These are phyloP conservation scores for Citrus inodora DNA, from an alignment of 345 rosid species.

Conservation along the genomic window DNA sequence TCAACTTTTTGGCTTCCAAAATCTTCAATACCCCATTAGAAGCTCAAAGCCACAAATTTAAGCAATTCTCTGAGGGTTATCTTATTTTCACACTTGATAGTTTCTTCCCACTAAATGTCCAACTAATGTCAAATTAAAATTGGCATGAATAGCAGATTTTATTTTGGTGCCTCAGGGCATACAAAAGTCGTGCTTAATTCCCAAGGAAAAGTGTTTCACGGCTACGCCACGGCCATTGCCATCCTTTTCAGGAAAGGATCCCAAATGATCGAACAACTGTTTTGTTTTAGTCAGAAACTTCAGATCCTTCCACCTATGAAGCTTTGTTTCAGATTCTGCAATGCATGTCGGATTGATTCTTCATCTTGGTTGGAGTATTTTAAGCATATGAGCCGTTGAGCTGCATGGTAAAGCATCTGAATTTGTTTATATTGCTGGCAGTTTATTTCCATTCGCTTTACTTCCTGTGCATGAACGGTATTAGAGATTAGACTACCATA, in stretches of 20 bases:
- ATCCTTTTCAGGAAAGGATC: not conserved
- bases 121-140: not conserved
- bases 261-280: not conserved
- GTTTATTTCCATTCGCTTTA: slow-evolving; percentile 61
- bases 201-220: not conserved
- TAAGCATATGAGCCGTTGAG: slow-evolving; percentile 70
- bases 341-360: slow-evolving; percentile 62
- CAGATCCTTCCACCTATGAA: slow-evolving; percentile 38
- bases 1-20: too few species aligned
- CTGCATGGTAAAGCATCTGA: slow-evolving; percentile 47
- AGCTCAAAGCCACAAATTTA: too few species aligned
- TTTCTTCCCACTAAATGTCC: not conserved
- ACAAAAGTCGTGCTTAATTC: not conserved
- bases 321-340: slow-evolving; percentile 63
- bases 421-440: slow-evolving; percentile 42
- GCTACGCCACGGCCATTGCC: not conserved
- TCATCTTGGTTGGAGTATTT: slow-evolving; percentile 63
- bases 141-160: not conserved
- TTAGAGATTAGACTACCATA: not conserved
- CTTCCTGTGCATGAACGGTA: slow-evolving; percentile 42
- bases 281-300: not conserved
- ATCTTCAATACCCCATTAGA: too few species aligned
- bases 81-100: not conserved
- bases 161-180: not conserved
- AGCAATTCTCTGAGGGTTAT: too few species aligned